Evolutionary conservation across 257 asterid species (phyloP), one percentile per base, ranked within the genome.

Genomic region (Solanum peruvianum): DNA sequence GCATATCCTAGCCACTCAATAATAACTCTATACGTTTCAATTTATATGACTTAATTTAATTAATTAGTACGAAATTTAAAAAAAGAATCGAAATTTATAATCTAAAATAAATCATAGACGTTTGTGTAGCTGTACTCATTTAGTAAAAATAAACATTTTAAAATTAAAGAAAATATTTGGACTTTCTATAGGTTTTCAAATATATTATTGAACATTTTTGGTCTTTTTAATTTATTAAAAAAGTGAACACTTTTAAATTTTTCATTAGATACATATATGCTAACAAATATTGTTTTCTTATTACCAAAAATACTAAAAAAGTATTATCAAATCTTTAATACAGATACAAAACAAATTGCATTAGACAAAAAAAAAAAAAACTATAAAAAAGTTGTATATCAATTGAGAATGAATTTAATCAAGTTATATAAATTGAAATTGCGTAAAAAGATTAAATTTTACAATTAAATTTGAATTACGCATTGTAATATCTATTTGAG

Each of bases 1-100:
- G 9, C 16, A 31, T 67, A 29, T 67, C 73, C 11, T 1, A 13
- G 73, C 9, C 44, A 39, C 42, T 7, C 37, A 15, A 35, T 66
- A 20, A 42, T 0, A 7, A 56, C 11, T 20, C 5, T 7, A 2
- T 56, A 11, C 7, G 25, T 56, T 1, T 0, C 11, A 56, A 56
- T 20, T 56, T 18, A 7, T 56, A 20, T 52, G 23, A 16, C 18
- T 1, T 52, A 52, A 0, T 56, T 56, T 56, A 20, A 20, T 0
- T 56, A 6, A 37, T 37, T 9, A 20, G 9, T 56, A 56, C 2
- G 0, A 56, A 18, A 56, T 56, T 56, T 18, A 16, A 49, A 49
- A 3, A 52, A 56, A 56, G 1, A 20, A 18, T 56, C 8, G 0
- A 56, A 42, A 56, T 0, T 56, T 56, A 2, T 56, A 56, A 3